Conservation (phyloP, 202 grass and related monocot species). For the Setaria viridis region DNA sequence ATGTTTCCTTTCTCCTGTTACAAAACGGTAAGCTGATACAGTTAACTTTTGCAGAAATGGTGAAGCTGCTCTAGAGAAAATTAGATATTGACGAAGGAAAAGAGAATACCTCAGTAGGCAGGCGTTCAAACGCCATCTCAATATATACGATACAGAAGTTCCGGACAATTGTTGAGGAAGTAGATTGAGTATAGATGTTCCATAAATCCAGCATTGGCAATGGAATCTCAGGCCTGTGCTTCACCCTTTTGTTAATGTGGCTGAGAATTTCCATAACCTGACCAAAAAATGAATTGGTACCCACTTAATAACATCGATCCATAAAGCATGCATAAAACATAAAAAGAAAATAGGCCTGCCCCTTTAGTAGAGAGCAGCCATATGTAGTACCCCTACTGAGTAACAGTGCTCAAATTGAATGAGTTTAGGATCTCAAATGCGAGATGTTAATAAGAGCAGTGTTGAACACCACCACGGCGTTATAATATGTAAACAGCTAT, state of each 20-base stretch:
- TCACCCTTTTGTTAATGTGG: constrained; percentile 95
- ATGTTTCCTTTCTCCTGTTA: constrained; percentile 75
- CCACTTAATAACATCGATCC: neutral
- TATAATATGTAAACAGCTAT: neutral
- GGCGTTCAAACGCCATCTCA: constrained; percentile 93
- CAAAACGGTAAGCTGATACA: constrained; percentile 11
- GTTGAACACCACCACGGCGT: neutral
- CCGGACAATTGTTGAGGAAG: constrained; percentile 64
- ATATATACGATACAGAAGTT: constrained; percentile 89
- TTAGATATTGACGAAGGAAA: constrained; percentile 8
- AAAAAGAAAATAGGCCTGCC: neutral
- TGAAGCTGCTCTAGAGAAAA: neutral
- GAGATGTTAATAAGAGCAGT: neutral
- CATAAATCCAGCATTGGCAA: constrained; percentile 84
- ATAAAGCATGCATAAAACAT: neutral
- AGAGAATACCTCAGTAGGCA: constrained; percentile 63
- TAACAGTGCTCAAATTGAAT: constrained; percentile 11
- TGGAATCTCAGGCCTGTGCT: constrained; percentile 71
- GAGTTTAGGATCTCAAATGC: neutral
- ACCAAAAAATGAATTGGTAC: neutral
- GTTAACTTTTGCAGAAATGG: constrained; percentile 29
- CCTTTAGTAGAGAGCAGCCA: neutral
- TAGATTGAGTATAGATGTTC: constrained; percentile 78
- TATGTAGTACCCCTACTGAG: neutral
- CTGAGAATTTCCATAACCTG: constrained; percentile 97